Evolutionary conservation across 2,329 filamentous ascomycete species (phyloP).

Genomic region (Dothidotthia symphoricarpi): DNA sequence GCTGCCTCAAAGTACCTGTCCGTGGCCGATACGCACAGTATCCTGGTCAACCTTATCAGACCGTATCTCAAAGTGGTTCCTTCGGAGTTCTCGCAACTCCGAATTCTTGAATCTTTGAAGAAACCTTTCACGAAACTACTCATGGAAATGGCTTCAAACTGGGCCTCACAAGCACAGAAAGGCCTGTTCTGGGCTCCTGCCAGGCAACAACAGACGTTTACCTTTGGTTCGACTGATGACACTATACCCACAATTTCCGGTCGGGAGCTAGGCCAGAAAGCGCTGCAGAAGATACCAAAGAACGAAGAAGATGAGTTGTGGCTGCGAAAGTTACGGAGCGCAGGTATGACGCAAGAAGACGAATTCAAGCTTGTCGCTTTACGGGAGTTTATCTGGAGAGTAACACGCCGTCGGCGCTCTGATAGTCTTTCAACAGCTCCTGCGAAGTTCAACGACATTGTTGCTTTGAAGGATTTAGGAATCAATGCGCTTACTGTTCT

Average conservation of each 20-base stretch:
- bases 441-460: slow-evolving; percentile 64
- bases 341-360: slow-evolving; percentile 79
- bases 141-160: slow-evolving; percentile 80
- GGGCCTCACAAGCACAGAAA: slow-evolving; percentile 78
- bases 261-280: slow-evolving; percentile 56
- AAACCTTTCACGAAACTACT: slow-evolving; percentile 75
- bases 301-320: slow-evolving; percentile 95
- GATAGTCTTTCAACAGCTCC: slow-evolving; percentile 44
- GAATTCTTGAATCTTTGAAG: slow-evolving; percentile 78
- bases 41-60: slow-evolving; percentile 74
- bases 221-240: slow-evolving; percentile 59
- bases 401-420: slow-evolving; percentile 69
- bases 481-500: slow-evolving; percentile 86
- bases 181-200: slow-evolving; percentile 85
- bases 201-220: slow-evolving; percentile 68
- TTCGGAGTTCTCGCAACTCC: slow-evolving; percentile 67
- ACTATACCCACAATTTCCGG: slow-evolving; percentile 55
- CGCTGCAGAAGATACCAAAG: slow-evolving; percentile 64
- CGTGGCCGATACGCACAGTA: slow-evolving; percentile 76
- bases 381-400: slow-evolving; percentile 86
- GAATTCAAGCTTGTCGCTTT: slow-evolving; percentile 85
- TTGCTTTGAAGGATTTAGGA: slow-evolving; percentile 71
- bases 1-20: slow-evolving; percentile 74
- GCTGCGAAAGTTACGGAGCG: slow-evolving; percentile 78
- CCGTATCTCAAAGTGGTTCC: slow-evolving; percentile 78